Conservation (phyloP, 106 monocot genomes). For the Posidonia australis region DNA sequence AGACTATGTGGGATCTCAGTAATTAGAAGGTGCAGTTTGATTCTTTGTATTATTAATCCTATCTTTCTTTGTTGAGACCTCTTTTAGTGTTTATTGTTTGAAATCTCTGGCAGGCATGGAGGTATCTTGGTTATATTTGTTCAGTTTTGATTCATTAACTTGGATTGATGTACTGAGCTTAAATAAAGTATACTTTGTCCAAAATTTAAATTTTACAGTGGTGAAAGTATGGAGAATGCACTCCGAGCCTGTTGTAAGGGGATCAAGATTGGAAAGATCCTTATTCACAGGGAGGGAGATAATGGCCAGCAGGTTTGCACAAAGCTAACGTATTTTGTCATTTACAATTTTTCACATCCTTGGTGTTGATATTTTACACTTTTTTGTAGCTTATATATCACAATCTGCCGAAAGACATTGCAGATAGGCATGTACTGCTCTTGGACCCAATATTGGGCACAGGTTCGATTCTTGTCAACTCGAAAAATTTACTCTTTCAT, state of each 20-base stretch:
- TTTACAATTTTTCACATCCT: neutral
- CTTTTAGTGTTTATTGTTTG: neutral
- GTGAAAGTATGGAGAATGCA: conserved; percentile 99
- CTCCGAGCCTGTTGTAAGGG: conserved; percentile 94
- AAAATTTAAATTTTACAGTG: conserved; percentile 30
- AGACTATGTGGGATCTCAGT: conserved; percentile 76
- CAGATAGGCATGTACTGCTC: conserved; percentile 76
- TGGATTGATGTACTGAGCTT: too few species aligned
- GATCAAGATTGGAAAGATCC: conserved; percentile 89
- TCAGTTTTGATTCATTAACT: too few species aligned
- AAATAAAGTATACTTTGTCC: too few species aligned
- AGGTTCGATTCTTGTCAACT: conserved; percentile 44
- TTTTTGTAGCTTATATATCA: conserved; percentile 68
- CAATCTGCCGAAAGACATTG: conserved; percentile 80
- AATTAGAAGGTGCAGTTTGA: conserved; percentile 51
- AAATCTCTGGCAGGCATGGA: neutral
- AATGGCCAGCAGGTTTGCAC: conserved; percentile 86
- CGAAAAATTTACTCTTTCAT: neutral
- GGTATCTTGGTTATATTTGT: neutral
- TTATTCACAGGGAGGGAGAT: conserved; percentile 90
- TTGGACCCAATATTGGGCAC: conserved; percentile 93
- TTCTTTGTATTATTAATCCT: neutral
- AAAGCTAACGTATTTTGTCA: conserved; percentile 3
- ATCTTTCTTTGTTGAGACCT: neutral
- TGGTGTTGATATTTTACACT: neutral